Conservation (phyloP, 2,329 filamentous ascomycete species). For the Calonectria leucothoes region DNA sequence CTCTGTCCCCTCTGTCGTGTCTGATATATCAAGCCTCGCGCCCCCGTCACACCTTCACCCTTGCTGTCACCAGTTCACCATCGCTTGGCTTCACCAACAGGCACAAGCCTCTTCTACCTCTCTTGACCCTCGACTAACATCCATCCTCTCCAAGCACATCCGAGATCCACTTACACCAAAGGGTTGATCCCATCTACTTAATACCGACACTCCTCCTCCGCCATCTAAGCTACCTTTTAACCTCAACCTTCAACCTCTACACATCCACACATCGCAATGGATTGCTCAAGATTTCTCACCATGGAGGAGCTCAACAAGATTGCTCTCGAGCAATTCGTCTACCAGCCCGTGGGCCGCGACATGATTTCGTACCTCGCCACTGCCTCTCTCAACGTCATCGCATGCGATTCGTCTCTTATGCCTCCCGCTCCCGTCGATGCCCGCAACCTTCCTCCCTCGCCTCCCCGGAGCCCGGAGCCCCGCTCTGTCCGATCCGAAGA, state of each 20-base stretch:
- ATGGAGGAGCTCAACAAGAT: conserved; percentile 74
- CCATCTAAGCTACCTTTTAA: conserved; percentile 15
- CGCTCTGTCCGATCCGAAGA: conserved; percentile 60
- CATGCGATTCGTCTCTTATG: conserved; percentile 76
- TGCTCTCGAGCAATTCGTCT: conserved; percentile 85
- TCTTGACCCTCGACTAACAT: conserved; percentile 23
- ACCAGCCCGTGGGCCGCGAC: conserved; percentile 76
- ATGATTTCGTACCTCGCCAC: conserved; percentile 84
- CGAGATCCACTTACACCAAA: conserved; percentile 20
- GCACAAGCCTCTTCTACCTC: conserved; percentile 23
- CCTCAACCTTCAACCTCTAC: conserved; percentile 20
- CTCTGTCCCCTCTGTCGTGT: conserved; percentile 31
- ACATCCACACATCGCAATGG: conserved; percentile 37
- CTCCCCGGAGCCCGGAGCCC: conserved; percentile 63
- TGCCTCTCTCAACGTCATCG: conserved; percentile 82
- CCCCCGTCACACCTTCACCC: conserved; percentile 36
- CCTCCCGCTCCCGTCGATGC: conserved; percentile 52
- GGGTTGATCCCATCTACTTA: conserved; percentile 20
- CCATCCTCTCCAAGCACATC: conserved; percentile 8
- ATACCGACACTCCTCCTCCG: conserved; percentile 27
- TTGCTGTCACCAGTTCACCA: conserved; percentile 32
- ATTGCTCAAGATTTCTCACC: conserved; percentile 56
- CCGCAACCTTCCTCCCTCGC: conserved; percentile 57
- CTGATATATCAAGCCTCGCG: conserved; percentile 45
- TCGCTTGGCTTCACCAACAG: conserved; percentile 25